A percentile compares a stretch with the other conserved stretches of the same genome.
Evolutionary conservation across 177 flowering plant species (phyloP).

Genomic region (Telopea speciosissima): DNA sequence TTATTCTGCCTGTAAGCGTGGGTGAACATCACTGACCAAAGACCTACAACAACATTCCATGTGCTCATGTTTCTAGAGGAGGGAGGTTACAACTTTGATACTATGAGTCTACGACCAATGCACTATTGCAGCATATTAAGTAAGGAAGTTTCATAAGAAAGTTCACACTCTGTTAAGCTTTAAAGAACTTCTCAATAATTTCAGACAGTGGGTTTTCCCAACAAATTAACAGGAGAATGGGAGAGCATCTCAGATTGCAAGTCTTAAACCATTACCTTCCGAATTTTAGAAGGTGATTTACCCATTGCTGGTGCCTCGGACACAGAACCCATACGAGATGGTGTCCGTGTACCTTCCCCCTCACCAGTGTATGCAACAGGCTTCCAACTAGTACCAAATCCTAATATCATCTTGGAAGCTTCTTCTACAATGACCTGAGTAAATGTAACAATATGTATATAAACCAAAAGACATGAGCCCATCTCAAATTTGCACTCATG

Average conservation of each 20-base stretch:
- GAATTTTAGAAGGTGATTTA: conserved; percentile 46
- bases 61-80: too few species aligned
- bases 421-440: conserved; percentile 58
- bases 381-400: conserved; percentile 36
- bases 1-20: too few species aligned
- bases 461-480: background rate
- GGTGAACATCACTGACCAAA: too few species aligned
- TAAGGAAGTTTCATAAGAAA: too few species aligned
- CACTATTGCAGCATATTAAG: too few species aligned
- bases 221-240: background rate
- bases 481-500: background rate
- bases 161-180: too few species aligned
- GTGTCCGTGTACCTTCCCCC: conserved; percentile 33
- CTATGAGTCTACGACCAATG: too few species aligned
- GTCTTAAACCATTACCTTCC: conserved; percentile 40
- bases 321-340: too few species aligned
- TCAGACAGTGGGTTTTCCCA: too few species aligned
- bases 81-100: too few species aligned
- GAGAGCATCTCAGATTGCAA: background rate
- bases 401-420: conserved; percentile 55
- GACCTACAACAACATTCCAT: too few species aligned
- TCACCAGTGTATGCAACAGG: conserved; percentile 23
- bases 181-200: too few species aligned
- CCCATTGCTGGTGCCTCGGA: conserved; percentile 38
- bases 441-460: background rate